phyloP scores from a whole-genome alignment of 257 asterid genomes.

The Echium plantagineum region DNA sequence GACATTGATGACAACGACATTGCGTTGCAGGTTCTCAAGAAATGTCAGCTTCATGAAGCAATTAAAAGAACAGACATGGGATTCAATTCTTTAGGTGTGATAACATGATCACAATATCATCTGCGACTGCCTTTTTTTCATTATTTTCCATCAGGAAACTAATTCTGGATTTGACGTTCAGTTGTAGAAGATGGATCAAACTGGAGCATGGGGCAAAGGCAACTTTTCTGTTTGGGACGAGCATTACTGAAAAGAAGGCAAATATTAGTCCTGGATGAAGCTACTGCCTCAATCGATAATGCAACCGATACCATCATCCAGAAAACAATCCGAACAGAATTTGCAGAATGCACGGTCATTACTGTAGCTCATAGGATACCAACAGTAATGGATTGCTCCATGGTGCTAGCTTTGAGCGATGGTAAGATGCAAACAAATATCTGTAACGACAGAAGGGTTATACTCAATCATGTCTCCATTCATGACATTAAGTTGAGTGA shows the following conservation, averaged over 20 bases:
- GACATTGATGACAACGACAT: no score
- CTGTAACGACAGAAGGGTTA: no score
- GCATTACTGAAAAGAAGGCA: slow-evolving; percentile 82
- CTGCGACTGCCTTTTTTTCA: not conserved
- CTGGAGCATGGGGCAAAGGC: slow-evolving; percentile 96
- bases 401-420: slow-evolving; percentile 90
- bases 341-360: slow-evolving; percentile 73
- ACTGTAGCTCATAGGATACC: slow-evolving; percentile 97
- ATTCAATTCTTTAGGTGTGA: not conserved
- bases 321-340: slow-evolving; percentile 80
- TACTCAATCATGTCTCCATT: no score
- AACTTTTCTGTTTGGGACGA: slow-evolving; percentile 84
- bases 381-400: slow-evolving; percentile 85
- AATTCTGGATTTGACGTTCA: slow-evolving; percentile 12
- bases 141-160: not conserved
- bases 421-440: slow-evolving; percentile 35
- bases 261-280: slow-evolving; percentile 88
- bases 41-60: slow-evolving; percentile 76
- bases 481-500: not conserved
- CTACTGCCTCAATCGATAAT: slow-evolving; percentile 90
- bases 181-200: slow-evolving; percentile 82
- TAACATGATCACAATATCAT: not conserved
- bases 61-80: slow-evolving; percentile 64
- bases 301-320: slow-evolving; percentile 97
- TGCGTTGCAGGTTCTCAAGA: slow-evolving; percentile 59